Conservation (phyloP, 2,329 filamentous ascomycete genomes). For the Plenodomus biglobosus region DNA sequence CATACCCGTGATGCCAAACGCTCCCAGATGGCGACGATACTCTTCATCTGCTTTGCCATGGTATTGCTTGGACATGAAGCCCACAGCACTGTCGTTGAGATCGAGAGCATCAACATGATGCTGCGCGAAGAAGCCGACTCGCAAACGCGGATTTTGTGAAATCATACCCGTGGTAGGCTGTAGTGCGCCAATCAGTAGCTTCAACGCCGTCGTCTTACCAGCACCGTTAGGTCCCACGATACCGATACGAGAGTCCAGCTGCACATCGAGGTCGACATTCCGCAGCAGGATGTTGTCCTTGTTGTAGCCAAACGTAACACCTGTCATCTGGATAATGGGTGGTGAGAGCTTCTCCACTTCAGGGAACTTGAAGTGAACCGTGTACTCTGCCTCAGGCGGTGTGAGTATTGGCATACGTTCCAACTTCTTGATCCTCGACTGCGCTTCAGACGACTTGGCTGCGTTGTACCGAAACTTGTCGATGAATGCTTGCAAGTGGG, state of each 20-base stretch:
- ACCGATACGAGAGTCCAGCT: slow-evolving; percentile 95
- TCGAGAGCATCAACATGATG: slow-evolving; percentile 97
- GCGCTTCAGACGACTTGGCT: slow-evolving; percentile 96
- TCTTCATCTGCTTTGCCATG: slow-evolving; percentile 93
- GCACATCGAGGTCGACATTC: slow-evolving; percentile 92
- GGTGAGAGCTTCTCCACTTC: slow-evolving; percentile 97
- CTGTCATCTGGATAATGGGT: slow-evolving; percentile 96
- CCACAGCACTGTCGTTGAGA: slow-evolving; percentile 82
- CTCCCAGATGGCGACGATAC: slow-evolving; percentile 91
- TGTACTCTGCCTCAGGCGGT: slow-evolving; percentile 89
- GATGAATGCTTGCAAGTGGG: slow-evolving; percentile 94
- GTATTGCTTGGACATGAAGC: slow-evolving; percentile 93
- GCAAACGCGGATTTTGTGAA: slow-evolving; percentile 81
- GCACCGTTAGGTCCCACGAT: slow-evolving; percentile 99
- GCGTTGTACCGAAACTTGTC: slow-evolving; percentile 99
- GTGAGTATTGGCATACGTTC: slow-evolving; percentile 95
- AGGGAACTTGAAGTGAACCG: slow-evolving; percentile 94
- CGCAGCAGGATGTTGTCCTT: slow-evolving; percentile 76
- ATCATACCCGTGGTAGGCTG: slow-evolving; percentile 77
- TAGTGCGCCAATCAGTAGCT: slow-evolving; percentile 89
- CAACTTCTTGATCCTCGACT: slow-evolving; percentile 98
- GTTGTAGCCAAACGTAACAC: slow-evolving; percentile 86
- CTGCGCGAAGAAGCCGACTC: slow-evolving; percentile 96
- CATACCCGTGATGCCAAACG: slow-evolving; percentile 83
- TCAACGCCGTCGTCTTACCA: slow-evolving; percentile 97